Evolutionary conservation across 2,329 filamentous ascomycete species (phyloP), one percentile per base, ranked within the genome.

Genomic region (Davidsoniella neocaledoniae): DNA sequence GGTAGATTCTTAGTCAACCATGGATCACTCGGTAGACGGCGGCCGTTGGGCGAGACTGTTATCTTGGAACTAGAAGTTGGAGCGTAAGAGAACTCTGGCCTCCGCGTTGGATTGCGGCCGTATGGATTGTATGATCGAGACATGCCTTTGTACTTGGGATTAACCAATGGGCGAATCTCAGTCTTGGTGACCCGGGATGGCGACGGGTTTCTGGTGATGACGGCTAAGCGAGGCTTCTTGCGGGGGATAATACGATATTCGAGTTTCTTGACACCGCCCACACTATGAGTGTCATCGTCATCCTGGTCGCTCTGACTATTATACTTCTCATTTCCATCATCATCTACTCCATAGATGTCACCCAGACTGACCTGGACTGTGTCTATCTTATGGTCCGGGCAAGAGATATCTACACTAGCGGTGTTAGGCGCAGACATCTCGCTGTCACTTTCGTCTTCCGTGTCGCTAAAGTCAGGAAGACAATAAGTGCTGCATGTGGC

Each of bases 1-100:
- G 47, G 43, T 9, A 50, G 43, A 36, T 14, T 17, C 8, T 48
- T 58, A 41, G 60, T 62, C 1, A 63, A 62, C 2, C 69, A 60
- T 1, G 61, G 57, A 2, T 73, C 39, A 17, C 39, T 29, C 5
- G 50, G 29, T 2, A 37, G 2, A 16, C 38, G 44, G 44, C 25
- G 19, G 10, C 33, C 26, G 10, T 29, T 29, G 26, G 26, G 26
- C 26, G 26, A 29, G 26, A 29, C 26, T 3, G 26, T 29, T 8
- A 29, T 29, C 8, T 10, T 29, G 26, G 26, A 29, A 12, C 10
- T 29, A 6, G 6, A 9, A 29, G 6, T 8, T 10, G 26, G 26
- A 29, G 10, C 10, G 10, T 29, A 12, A 8, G 7, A 9, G 26
- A 9, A 12, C 6, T 29, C 8, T 12, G 1, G 10, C 4, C 5